Conservation (phyloP, 257 asterid species). For the Solanum ahanhuiri region DNA sequence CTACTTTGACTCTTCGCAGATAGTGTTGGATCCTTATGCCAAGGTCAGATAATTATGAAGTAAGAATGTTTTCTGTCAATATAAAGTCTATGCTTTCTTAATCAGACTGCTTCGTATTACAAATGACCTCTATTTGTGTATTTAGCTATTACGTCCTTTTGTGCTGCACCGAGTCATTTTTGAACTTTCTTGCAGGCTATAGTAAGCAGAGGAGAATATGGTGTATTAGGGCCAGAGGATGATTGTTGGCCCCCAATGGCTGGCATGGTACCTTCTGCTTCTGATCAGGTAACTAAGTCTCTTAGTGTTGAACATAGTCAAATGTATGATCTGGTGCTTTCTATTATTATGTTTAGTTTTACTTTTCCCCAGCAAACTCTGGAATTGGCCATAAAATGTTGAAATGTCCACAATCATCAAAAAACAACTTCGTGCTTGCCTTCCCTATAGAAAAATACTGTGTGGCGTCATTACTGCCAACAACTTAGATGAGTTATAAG, state of each 20-base stretch:
- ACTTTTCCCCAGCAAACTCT: background rate
- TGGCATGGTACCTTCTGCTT: conserved; percentile 52
- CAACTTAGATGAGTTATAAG: background rate
- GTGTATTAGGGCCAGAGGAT: conserved; percentile 52
- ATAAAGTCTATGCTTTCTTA: background rate
- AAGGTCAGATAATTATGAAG: conserved; percentile 42
- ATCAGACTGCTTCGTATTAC: background rate
- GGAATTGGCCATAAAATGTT: background rate
- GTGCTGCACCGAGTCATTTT: background rate
- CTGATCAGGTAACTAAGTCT: background rate
- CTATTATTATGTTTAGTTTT: background rate
- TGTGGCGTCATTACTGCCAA: background rate
- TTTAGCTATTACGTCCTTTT: background rate
- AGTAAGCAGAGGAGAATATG: conserved; percentile 71
- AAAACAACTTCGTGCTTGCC: background rate
- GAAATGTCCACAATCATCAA: background rate
- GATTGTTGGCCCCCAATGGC: conserved; percentile 95
- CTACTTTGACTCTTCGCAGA: conserved; percentile 58
- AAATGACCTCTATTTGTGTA: background rate
- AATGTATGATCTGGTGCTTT: background rate
- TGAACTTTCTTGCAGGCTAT: conserved; percentile 43
- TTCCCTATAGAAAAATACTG: background rate
- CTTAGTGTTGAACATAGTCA: background rate
- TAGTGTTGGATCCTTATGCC: conserved; percentile 86
- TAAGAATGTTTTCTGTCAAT: background rate